Percentiles rank a stretch among this genome's conserved stretches.
phyloP scores from a whole-genome alignment of 2,329 filamentous ascomycete species.

The Fusarium sp. region DNA sequence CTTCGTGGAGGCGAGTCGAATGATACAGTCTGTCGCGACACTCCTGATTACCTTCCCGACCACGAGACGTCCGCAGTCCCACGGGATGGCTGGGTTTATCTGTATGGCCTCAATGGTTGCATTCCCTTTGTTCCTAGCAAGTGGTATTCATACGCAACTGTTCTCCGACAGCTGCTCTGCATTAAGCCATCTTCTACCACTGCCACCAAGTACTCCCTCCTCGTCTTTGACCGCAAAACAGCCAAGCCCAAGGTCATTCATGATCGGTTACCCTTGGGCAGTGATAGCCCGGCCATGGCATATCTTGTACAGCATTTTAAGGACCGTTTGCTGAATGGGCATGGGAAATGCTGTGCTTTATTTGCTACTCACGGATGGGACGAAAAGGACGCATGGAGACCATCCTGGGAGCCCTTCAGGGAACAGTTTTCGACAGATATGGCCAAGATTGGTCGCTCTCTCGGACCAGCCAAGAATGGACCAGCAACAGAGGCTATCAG shows the following conservation, averaged over 20 bases:
- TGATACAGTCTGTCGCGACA: neutral
- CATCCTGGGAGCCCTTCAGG: constrained; percentile 36
- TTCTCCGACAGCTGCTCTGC: constrained; percentile 40
- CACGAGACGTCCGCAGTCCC: neutral
- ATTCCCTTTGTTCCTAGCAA: constrained; percentile 40
- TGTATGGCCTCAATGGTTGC: constrained; percentile 48
- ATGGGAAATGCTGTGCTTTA: constrained; percentile 30
- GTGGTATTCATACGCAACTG: constrained; percentile 31
- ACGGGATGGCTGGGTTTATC: constrained; percentile 21
- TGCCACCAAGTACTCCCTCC: constrained; percentile 25
- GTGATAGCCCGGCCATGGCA: constrained; percentile 1
- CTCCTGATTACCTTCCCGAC: constrained; percentile 9
- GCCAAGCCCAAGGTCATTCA: neutral
- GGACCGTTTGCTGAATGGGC: neutral
- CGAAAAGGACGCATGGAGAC: constrained; percentile 4
- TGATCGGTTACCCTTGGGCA: constrained; percentile 17
- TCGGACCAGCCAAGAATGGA: constrained; percentile 7
- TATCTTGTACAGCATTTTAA: constrained; percentile 18
- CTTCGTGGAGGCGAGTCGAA: constrained; percentile 30
- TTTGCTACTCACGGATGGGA: constrained; percentile 32
- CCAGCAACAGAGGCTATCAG: constrained; percentile 10
- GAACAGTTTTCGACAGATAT: constrained; percentile 30
- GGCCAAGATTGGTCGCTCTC: constrained; percentile 22
- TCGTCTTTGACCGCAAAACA: constrained; percentile 20
- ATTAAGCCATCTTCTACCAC: neutral